Percentiles rank a stretch among this genome's conserved stretches.
Evolutionary conservation across 345 rosid species (phyloP).

Genomic region (Capsella bursapastoris): DNA sequence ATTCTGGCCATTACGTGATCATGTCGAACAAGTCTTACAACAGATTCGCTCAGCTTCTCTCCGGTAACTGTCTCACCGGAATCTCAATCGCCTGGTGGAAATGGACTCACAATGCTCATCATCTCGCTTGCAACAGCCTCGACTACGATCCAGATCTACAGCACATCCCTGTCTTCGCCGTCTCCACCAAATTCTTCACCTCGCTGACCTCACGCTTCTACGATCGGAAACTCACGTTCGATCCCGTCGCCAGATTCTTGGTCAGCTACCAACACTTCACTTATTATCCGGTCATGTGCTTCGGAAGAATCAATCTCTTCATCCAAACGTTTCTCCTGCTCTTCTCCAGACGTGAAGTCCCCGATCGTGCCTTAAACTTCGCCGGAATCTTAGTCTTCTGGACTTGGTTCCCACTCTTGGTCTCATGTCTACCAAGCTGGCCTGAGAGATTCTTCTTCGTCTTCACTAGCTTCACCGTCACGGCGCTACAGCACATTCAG

Average conservation of each 20-base stretch:
- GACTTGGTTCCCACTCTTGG: conserved; percentile 94
- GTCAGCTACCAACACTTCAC: conserved; percentile 88
- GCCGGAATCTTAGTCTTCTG: conserved; percentile 76
- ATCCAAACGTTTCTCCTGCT: conserved; percentile 73
- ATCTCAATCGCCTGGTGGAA: conserved; percentile 99
- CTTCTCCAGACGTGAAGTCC: conserved; percentile 59
- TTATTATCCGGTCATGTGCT: conserved; percentile 87
- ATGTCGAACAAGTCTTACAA: conserved; percentile 63
- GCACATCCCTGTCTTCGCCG: conserved; percentile 92
- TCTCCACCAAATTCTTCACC: conserved; percentile 64
- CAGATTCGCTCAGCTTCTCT: conserved; percentile 61
- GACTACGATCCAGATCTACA: conserved; percentile 97
- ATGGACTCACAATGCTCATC: conserved; percentile 98
- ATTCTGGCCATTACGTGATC: conserved; percentile 89
- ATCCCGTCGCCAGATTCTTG: conserved; percentile 65
- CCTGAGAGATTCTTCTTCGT: conserved; percentile 77
- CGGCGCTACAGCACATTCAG: conserved; percentile 80
- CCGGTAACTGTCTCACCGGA: conserved; percentile 92
- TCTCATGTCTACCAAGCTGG: conserved; percentile 80
- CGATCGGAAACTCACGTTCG: conserved; percentile 66
- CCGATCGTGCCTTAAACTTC: conserved; percentile 74
- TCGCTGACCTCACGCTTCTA: conserved; percentile 72
- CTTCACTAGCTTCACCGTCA: conserved; percentile 65
- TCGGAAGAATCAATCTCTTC: conserved; percentile 78
- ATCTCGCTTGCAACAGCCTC: conserved; percentile 88